Percentiles rank a stretch among this genome's conserved stretches.
Conservation (phyloP, 2,329 filamentous ascomycete species). For the Verticillium klebahnii region DNA sequence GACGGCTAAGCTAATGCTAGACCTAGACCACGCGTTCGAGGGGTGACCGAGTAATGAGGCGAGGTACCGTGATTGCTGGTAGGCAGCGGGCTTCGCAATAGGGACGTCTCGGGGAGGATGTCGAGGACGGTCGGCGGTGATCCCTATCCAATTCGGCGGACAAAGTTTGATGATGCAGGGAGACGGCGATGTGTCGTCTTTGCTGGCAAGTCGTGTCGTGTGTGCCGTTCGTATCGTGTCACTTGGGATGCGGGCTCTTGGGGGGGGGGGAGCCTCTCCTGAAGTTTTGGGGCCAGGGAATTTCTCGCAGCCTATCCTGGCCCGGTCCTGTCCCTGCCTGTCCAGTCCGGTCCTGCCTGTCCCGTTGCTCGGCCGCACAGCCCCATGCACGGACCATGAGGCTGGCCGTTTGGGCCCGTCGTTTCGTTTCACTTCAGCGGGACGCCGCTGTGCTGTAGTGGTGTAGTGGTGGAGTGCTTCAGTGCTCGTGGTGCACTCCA, state of each 20-base stretch:
- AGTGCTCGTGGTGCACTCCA: no score
- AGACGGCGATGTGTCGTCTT: neutral
- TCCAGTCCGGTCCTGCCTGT: neutral
- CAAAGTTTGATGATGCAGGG: neutral
- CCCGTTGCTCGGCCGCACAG: neutral
- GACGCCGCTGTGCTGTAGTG: neutral
- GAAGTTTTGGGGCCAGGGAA: constrained; percentile 4
- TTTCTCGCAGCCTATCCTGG: constrained; percentile 3
- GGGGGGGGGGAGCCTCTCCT: neutral
- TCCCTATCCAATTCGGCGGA: neutral
- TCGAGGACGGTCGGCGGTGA: neutral
- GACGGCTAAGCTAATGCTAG: neutral
- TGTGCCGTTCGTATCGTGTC: constrained; percentile 1
- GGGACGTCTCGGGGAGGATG: neutral
- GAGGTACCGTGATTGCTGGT: neutral
- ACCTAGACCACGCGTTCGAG: neutral
- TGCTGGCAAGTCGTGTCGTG: constrained; percentile 1
- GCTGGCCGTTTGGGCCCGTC: neutral
- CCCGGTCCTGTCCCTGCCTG: neutral
- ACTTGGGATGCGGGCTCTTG: neutral
- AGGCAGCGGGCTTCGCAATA: neutral
- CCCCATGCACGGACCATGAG: neutral
- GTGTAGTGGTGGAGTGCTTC: neutral
- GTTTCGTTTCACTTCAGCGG: neutral
- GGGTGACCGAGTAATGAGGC: neutral